Evolutionary conservation across 2,329 filamentous ascomycete species (phyloP).

Genomic region (Didymella glomerata): DNA sequence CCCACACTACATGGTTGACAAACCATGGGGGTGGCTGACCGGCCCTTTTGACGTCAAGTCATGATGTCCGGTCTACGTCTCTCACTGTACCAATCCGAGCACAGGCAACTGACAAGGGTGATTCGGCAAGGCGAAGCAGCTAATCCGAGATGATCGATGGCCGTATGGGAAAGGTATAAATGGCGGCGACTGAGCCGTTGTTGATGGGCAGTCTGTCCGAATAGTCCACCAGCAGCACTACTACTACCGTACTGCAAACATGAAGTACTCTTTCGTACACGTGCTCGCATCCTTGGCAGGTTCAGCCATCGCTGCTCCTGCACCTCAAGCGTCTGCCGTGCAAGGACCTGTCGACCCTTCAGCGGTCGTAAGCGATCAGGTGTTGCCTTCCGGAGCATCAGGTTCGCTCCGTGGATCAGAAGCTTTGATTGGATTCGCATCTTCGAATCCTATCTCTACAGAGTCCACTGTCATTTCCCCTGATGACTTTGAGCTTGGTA

Average conservation of each 20-base stretch:
- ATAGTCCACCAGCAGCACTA: background rate
- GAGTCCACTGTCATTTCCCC: constrained; percentile 46
- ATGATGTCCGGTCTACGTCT: background rate
- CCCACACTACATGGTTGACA: background rate
- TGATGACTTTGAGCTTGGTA: constrained; percentile 48
- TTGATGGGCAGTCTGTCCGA: background rate
- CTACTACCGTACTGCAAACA: constrained; percentile 1
- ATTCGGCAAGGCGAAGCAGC: constrained; percentile 1
- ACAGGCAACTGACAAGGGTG: constrained; percentile 7
- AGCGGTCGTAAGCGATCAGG: constrained; percentile 14
- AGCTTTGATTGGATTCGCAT: constrained; percentile 45
- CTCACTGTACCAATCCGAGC: background rate
- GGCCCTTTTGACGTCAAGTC: constrained; percentile 8
- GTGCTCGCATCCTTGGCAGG: constrained; percentile 12
- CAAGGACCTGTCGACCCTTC: constrained; percentile 21
- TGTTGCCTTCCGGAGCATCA: constrained; percentile 42
- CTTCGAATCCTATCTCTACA: constrained; percentile 43
- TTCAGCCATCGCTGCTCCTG: constrained; percentile 18
- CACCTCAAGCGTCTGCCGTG: constrained; percentile 17
- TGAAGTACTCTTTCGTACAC: constrained; percentile 15
- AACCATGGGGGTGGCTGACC: constrained; percentile 2
- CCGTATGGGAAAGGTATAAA: constrained; percentile 4
- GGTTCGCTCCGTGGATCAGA: constrained; percentile 49
- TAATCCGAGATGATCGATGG: background rate
- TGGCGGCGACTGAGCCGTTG: background rate